Conservation (phyloP, 306 rosid genomes). For the Acmispon strigosus region DNA sequence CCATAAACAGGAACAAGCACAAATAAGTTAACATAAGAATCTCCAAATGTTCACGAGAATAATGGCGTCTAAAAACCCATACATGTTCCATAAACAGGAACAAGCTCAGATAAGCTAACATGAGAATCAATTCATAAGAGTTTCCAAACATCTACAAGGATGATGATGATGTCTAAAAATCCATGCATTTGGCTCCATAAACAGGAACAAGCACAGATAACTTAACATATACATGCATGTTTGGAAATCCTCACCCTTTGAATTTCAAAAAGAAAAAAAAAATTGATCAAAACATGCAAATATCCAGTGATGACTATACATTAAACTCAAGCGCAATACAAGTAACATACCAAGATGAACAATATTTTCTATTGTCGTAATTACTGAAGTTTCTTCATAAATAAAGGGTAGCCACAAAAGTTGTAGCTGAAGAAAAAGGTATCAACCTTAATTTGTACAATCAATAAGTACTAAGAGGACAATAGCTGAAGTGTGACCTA, state of each 20-base stretch:
- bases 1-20: neutral
- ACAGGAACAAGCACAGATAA: too few species aligned
- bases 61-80: neutral
- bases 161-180: too few species aligned
- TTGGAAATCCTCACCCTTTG: too few species aligned
- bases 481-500: neutral
- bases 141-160: neutral
- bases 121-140: too few species aligned
- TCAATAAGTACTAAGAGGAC: neutral
- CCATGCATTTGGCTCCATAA: too few species aligned
- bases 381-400: slow-evolving; percentile 17
- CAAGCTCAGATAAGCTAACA: too few species aligned
- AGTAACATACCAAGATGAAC: neutral
- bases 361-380: slow-evolving; percentile 1
- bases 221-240: too few species aligned
- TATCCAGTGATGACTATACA: neutral
- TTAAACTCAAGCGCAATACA: neutral
- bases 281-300: too few species aligned
- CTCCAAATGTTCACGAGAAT: too few species aligned
- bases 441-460: slow-evolving; percentile 20
- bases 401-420: slow-evolving; percentile 18
- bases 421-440: neutral
- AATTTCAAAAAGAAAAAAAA: neutral
- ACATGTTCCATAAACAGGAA: fast-evolving
- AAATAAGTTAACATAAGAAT: neutral